Evolutionary conservation across 352 stramenopile genomes (phyloP), one percentile per base, ranked within the genome.

Genomic region (Phytophthora sp.): DNA sequence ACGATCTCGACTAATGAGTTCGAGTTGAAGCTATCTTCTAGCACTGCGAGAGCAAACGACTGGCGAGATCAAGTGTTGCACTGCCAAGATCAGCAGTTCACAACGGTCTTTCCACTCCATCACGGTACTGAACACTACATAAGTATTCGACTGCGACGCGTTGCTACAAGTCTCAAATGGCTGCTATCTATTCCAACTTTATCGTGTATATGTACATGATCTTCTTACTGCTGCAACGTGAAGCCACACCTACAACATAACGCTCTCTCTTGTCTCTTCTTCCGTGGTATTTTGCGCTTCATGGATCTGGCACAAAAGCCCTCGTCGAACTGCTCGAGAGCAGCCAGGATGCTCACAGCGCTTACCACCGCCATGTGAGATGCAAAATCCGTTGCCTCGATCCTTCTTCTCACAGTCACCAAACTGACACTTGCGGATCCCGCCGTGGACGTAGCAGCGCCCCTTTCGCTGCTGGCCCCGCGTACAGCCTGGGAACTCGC

Each of bases 361-460:
- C 38, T 90, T 90, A 52, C 84, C 84, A 20, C 84, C 84, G 18
- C 84, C 83, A 55, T 91, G 83, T 2, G 81, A 84, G 53, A 91
- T 89, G 69, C 83, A 91, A 50, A 83, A 89, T 23, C 83, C 83
- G 42, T 93, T 93, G 57, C 87, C 88, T 35, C 87, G 82, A 52
- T 95, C 88, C 33, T 94, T 92, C 74, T 96, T 96, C 73, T 94
- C 84, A 57, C 88, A 96, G 7, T 69, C 56, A 20, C 70, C 74
- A 41, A 79, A 76, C 50, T 91, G 82, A 54, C 88, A 96, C 63
- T 89, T 89, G 60, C 86, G 86, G 62, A 94, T 93, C 45, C 86
- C 86, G 16, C 86, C 86, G 63, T 94, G 86, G 7, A 92, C 79
- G 73, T 93, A 94, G 77, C 86, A 94, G 16, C 82, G 81, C 2